A percentile compares a stretch with the other conserved stretches of the same genome.
phyloP scores from a whole-genome alignment of 2,329 filamentous ascomycete species.

The Gnomoniopsis smithogilvyi region DNA sequence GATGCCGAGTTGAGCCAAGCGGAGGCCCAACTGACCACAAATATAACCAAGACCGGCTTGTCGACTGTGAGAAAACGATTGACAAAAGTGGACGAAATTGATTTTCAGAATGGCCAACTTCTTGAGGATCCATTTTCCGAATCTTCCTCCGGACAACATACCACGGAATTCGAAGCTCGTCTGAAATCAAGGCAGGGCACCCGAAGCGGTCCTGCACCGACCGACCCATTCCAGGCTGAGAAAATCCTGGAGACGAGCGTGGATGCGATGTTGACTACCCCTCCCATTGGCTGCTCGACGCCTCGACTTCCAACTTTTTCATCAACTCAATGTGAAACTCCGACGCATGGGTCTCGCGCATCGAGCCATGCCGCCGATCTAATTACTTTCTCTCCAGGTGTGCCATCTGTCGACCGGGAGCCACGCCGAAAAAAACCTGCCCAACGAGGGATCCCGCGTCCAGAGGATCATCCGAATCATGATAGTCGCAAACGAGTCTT shows the following conservation, averaged over 20 bases:
- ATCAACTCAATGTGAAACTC: neutral
- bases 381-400: neutral
- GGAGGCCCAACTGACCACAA: slow-evolving; percentile 32
- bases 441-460: neutral
- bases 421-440: neutral
- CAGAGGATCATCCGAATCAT: neutral
- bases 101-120: slow-evolving; percentile 17
- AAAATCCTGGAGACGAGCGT: slow-evolving; percentile 17
- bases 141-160: neutral
- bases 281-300: slow-evolving; percentile 22
- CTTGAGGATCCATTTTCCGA: slow-evolving; percentile 22
- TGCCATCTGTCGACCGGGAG: neutral
- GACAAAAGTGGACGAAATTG: slow-evolving; percentile 24
- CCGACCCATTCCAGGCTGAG: slow-evolving; percentile 33
- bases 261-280: slow-evolving; percentile 19
- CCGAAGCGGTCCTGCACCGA: neutral
- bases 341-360: neutral
- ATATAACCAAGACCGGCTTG: neutral
- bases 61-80: slow-evolving; percentile 21
- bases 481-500: neutral
- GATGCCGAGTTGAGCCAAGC: slow-evolving; percentile 31
- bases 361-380: neutral
- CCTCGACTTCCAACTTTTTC: slow-evolving; percentile 13
- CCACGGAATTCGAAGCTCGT: slow-evolving; percentile 20
- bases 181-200: slow-evolving; percentile 9